phyloP scores from a whole-genome alignment of 2,329 filamentous ascomycete genomes.

The Epichloe scottii region DNA sequence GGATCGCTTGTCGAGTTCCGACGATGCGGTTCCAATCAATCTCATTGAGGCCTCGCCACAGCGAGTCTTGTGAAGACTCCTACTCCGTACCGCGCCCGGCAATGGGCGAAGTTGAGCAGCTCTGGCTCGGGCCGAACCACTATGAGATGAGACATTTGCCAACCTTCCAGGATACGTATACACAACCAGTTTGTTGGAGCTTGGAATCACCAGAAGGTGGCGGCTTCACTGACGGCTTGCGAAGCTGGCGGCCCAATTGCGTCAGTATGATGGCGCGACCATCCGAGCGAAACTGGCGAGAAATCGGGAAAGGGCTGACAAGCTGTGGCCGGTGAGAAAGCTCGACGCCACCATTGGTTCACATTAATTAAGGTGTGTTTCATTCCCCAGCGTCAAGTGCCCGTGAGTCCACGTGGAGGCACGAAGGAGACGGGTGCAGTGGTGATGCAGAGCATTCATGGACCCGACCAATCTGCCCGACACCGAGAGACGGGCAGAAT shows the following conservation, averaged over 20 bases:
- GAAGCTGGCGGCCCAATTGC: not conserved
- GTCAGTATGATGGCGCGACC: not conserved
- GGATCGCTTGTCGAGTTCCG: not conserved
- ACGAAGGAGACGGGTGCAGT: not conserved
- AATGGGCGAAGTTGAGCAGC: no score
- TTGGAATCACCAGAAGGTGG: not conserved
- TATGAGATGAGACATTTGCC: no score
- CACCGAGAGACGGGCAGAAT: no score
- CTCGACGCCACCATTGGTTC: conserved; percentile 1
- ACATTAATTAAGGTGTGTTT: not conserved
- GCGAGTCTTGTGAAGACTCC: no score
- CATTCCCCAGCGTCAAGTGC: not conserved
- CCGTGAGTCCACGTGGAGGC: conserved; percentile 4
- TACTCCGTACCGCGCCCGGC: no score
- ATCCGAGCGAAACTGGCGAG: not conserved
- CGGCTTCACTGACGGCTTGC: not conserved
- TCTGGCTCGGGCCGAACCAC: no score
- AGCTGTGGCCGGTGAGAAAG: conserved; percentile 1
- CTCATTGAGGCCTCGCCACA: no score
- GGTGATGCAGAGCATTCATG: not conserved
- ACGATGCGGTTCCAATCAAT: not conserved
- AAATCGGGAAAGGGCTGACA: not conserved
- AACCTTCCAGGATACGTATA: no score
- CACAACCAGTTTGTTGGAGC: no score
- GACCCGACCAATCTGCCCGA: not conserved